Evolutionary conservation across 192 early-diverging fungal species (phyloP).

Genomic region (Glomus cerebriforme): DNA sequence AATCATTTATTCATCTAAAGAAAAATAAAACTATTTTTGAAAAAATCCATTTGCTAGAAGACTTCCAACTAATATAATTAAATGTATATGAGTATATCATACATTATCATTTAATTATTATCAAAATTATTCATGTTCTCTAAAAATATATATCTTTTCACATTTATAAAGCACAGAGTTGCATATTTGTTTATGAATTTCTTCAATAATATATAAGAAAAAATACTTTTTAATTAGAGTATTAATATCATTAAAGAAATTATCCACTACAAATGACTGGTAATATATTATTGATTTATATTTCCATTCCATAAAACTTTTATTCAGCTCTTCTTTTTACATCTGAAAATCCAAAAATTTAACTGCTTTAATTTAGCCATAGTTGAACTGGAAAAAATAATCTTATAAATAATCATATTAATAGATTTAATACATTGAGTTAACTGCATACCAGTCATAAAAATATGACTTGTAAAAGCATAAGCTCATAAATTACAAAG

Average conservation of each 20-base stretch:
- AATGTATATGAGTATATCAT: no score
- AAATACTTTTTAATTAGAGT: background rate
- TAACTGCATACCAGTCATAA: conserved; percentile 26
- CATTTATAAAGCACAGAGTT: background rate
- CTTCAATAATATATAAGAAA: background rate
- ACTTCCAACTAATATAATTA: no score
- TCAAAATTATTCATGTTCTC: background rate
- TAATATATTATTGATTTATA: background rate
- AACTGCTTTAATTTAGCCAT: background rate
- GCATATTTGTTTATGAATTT: background rate
- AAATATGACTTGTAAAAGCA: conserved; percentile 1
- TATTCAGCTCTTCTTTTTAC: background rate
- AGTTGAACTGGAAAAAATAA: background rate
- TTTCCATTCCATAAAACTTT: background rate
- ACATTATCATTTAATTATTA: no score
- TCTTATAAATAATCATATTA: conserved; percentile 1
- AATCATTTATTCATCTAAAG: no score
- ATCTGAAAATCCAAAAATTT: background rate
- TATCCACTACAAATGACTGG: background rate
- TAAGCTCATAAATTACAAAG: background rate
- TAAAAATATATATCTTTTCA: background rate
- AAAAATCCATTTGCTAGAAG: no score
- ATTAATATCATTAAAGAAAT: background rate
- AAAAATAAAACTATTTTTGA: no score
- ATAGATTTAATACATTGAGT: conserved; percentile 15